Percentiles rank a stretch among this genome's conserved stretches.
Evolutionary conservation across 2,329 filamentous ascomycete genomes (phyloP).

Genomic region (Exophiala dermatitidis): DNA sequence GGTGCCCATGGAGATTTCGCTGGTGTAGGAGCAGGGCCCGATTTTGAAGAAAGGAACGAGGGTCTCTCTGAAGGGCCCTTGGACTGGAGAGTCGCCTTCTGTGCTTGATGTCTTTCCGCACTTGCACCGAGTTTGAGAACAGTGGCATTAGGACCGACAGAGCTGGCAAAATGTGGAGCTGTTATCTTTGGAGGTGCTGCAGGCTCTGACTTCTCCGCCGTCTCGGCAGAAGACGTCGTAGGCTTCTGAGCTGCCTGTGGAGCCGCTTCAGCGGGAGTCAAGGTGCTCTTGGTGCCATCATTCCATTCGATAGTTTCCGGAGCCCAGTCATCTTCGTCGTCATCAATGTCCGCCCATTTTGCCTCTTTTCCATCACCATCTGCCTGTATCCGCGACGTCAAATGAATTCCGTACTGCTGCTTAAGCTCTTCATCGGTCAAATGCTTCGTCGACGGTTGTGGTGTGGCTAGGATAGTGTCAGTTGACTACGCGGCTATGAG

Average conservation of each 20-base stretch:
- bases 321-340: slow-evolving; percentile 59
- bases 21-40: slow-evolving; percentile 51
- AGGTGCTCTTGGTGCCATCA: slow-evolving; percentile 59
- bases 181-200: slow-evolving; percentile 26
- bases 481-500: slow-evolving; percentile 6
- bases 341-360: slow-evolving; percentile 64
- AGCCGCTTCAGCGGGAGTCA: slow-evolving; percentile 40
- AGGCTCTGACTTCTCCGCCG: slow-evolving; percentile 25
- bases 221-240: slow-evolving; percentile 20
- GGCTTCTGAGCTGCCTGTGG: slow-evolving; percentile 24
- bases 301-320: slow-evolving; percentile 63
- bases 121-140: slow-evolving; percentile 44
- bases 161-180: slow-evolving; percentile 36
- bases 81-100: slow-evolving; percentile 32
- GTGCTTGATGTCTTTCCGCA: slow-evolving; percentile 40
- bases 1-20: slow-evolving; percentile 88
- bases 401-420: slow-evolving; percentile 61
- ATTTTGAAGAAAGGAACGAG: slow-evolving; percentile 37
- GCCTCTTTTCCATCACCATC: slow-evolving; percentile 56
- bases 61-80: slow-evolving; percentile 41
- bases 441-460: slow-evolving; percentile 50
- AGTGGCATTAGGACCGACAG: slow-evolving; percentile 44
- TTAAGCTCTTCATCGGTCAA: slow-evolving; percentile 63
- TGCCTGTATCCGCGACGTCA: slow-evolving; percentile 57
- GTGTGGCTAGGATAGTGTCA: slow-evolving; percentile 43